Evolutionary conservation across 2,329 filamentous ascomycete genomes (phyloP).

Genomic region (Pseudogymnoascus sp.): DNA sequence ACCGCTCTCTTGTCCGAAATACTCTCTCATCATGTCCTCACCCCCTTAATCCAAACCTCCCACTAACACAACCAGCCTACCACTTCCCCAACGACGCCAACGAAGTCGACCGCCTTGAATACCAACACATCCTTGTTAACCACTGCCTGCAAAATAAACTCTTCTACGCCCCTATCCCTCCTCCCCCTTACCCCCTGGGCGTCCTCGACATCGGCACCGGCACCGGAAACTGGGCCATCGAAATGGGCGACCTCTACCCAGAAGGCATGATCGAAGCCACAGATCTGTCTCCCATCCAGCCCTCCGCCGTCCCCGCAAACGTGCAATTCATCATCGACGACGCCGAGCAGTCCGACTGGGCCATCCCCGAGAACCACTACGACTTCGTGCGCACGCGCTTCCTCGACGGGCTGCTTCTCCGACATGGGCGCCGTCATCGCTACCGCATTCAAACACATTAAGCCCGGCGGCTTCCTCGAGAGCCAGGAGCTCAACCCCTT

Average conservation of each 20-base stretch:
- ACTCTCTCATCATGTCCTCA: background rate
- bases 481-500: slow-evolving; percentile 17
- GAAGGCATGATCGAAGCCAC: slow-evolving; percentile 52
- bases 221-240: slow-evolving; percentile 57
- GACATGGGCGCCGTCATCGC: slow-evolving; percentile 40
- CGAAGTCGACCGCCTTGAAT: slow-evolving; percentile 44
- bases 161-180: slow-evolving; percentile 36
- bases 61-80: slow-evolving; percentile 19
- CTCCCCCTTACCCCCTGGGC: slow-evolving; percentile 26
- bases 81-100: slow-evolving; percentile 41
- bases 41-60: background rate
- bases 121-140: slow-evolving; percentile 43
- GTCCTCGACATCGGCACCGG: slow-evolving; percentile 45
- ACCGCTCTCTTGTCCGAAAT: background rate
- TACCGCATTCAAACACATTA: slow-evolving; percentile 14
- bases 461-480: slow-evolving; percentile 22
- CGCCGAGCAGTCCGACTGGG: slow-evolving; percentile 37
- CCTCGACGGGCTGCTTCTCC: slow-evolving; percentile 46
- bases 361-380: slow-evolving; percentile 41
- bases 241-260: slow-evolving; percentile 57
- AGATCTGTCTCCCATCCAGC: slow-evolving; percentile 62
- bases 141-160: slow-evolving; percentile 33
- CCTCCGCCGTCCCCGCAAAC: slow-evolving; percentile 59
- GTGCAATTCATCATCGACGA: slow-evolving; percentile 58
- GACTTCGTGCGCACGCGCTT: slow-evolving; percentile 53